Conservation (phyloP, 2,329 filamentous ascomycete species). For the Diaporthe sp. region DNA sequence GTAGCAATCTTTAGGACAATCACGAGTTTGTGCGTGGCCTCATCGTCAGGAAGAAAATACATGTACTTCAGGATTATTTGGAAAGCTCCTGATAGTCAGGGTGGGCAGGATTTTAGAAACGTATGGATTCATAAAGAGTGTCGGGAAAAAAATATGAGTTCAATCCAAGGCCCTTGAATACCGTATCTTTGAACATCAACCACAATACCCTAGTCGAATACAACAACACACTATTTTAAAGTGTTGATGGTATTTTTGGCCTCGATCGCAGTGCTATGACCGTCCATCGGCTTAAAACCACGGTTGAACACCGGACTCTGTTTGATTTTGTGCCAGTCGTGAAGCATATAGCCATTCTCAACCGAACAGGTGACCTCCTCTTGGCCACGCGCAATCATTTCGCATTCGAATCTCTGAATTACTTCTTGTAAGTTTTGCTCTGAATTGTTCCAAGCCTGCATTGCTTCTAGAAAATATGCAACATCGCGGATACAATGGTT, state of each 20-base stretch:
- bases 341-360: constrained; percentile 17
- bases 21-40: too few species aligned
- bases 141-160: background rate
- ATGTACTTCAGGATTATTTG: too few species aligned
- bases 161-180: background rate
- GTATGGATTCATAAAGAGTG: background rate
- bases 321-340: background rate
- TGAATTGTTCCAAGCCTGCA: background rate
- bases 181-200: background rate
- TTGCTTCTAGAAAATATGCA: background rate
- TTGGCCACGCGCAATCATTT: constrained; percentile 6
- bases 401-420: background rate
- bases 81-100: too few species aligned
- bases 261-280: background rate
- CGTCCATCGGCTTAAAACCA: constrained; percentile 1
- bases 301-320: constrained; percentile 2
- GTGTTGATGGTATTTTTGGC: background rate
- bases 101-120: background rate
- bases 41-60: too few species aligned
- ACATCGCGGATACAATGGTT: constrained; percentile 11
- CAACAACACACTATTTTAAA: background rate
- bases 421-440: background rate
- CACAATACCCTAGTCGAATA: background rate
- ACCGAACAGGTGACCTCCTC: constrained; percentile 10
- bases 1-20: background rate